Evolutionary conservation across 176 grass and related monocot species (phyloP), one percentile per base, ranked within the genome.

Genomic region (Zoysia pacifica): DNA sequence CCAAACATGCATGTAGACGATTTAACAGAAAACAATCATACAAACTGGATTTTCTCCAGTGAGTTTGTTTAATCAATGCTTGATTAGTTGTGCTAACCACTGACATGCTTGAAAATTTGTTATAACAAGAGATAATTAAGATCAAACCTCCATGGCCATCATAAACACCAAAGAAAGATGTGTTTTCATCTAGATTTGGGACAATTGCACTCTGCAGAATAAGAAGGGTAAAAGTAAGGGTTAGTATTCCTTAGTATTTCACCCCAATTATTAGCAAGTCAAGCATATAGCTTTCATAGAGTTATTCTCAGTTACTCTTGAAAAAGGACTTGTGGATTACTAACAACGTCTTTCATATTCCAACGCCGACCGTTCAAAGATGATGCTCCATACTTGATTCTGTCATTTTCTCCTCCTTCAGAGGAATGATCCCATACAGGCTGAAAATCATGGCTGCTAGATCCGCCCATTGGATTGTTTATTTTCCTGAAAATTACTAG

Each of bases 111-210:
- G 42, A 37, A 67, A 81, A 52, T 14, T 54, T 53, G n/a, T 63
- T 45, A 11, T 35, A 51, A 80, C 13, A 75, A 50, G 35, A 70
- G 53, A 47, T 28, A 39, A 81, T 48, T 38, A 35, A 76, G 38
- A 70, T 76, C 78, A 81, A 75, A 86, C 85, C 85, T 86, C 78
- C 72, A 70, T 81, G 65, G 37, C 85, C 85, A 86, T 86, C 85
- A 70, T 70, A 86, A 76, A 86, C 65, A 76, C 64, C 85, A 76
- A 86, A 86, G 72, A 86, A 86, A 45, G 84, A 81, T 19, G 85
- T 81, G 38, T 11, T 9, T 7, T 48, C 85, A 76, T 53, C 78
- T 16, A 87, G 20, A 45, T 76, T 3, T 82, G 73, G 78, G 15
- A 70, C 15, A 64, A 66, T 40, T 87, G 78, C 58, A 75, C 7